Percentiles rank a stretch among this genome's conserved stretches.
Conservation (phyloP, 1,139 yeast genomes). For the Geotrichum reessii region DNA sequence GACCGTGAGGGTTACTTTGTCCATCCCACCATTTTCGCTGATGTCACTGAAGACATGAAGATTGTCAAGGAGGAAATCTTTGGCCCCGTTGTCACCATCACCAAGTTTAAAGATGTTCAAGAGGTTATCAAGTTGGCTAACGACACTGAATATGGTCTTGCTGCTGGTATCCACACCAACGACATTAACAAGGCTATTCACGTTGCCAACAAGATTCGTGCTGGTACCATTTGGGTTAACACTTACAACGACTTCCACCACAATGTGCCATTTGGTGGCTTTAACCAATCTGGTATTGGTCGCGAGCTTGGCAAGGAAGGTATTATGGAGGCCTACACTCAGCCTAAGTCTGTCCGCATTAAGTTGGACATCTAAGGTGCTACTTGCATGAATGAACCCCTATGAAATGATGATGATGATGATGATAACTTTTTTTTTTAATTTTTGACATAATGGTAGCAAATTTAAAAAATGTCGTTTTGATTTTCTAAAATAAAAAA, state of each 20-base stretch:
- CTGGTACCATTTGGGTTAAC: constrained; percentile 80
- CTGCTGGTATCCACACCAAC: constrained; percentile 77
- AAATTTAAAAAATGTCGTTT: no score
- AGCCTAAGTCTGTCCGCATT: constrained; percentile 57
- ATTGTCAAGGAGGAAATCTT: constrained; percentile 80
- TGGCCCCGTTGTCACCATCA: constrained; percentile 75
- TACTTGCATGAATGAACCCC: background rate
- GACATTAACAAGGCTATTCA: constrained; percentile 53
- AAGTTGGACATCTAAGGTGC: constrained; percentile 13
- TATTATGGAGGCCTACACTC: constrained; percentile 63
- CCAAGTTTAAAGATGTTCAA: constrained; percentile 66
- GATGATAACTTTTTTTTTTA: background rate
- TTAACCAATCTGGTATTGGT: constrained; percentile 77
- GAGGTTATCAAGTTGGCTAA: constrained; percentile 68
- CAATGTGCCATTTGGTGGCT: constrained; percentile 72
- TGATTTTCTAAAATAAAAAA: no score
- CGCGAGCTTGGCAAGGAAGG: constrained; percentile 84
- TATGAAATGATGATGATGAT: background rate
- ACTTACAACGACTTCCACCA: constrained; percentile 76
- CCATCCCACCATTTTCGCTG: constrained; percentile 73
- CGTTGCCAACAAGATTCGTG: constrained; percentile 61
- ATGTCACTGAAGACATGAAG: constrained; percentile 59
- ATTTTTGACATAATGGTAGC: no score
- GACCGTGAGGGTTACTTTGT: constrained; percentile 64
- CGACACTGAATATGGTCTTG: constrained; percentile 72